Base-by-base conservation (phyloP, 805 yeast species). In the Candida oleophila region DNA sequence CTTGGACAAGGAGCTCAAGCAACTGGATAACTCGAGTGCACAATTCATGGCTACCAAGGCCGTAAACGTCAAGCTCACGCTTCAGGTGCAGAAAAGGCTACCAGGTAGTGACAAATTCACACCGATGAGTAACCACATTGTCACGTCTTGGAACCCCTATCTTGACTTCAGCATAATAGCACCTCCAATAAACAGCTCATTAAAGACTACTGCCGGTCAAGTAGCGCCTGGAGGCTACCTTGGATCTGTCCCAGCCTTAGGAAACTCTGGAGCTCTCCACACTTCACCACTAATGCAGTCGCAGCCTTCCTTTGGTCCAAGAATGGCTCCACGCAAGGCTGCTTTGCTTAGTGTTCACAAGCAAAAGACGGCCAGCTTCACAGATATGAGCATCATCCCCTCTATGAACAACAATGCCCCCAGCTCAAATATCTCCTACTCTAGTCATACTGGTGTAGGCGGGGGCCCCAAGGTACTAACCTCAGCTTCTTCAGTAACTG, bases 131-230 rank as follows among this genome's bases (percentile, higher is more conserved):
- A 57, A 57, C 47, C 50, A 50, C 18, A 68, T 72, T 22, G 51
- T 61, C 14, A 71, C 76, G 3, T 55, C 57, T 38, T 71, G 76
- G 77, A 49, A 67, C 8, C 77, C 78, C 3, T 54, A 55, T 38
- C 54, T 72, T 34, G 77, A 68, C 45, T 62, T 72, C 51, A 60
- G 61, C 46, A 55, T 66, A 22, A 57, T 55, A 49, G 73, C 73
- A 2, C 72, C 68, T 4, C 74, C 77, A 9, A 63, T 66, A 28
- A 71, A 64, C 47, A 69, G 65, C 49, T 60, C 68, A 1, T 52
- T 69, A 32, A 72, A 71, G 44, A 53, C 69, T 2, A 38, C 34
- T 33, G 36, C 15, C 16, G 36, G 36, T 15, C 30, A 25, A 25
- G 11, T 25, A 7, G 39, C 14, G 4, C 9, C 19, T 5, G 36